Evolutionary conservation across 1,284 basidiomycete species (phyloP).

Genomic region (Marasmius fiardii): DNA sequence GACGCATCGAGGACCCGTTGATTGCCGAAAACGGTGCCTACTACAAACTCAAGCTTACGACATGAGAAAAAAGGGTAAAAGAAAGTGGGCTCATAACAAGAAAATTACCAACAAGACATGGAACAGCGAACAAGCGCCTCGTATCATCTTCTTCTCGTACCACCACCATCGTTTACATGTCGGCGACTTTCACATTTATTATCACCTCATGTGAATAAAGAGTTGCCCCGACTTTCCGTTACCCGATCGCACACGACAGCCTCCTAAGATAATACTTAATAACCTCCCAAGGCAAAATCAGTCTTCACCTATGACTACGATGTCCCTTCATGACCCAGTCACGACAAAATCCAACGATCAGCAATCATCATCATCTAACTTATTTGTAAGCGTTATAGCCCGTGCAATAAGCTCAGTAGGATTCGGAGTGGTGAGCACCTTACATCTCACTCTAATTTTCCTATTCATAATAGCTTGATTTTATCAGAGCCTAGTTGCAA

Average conservation of each 20-base stretch:
- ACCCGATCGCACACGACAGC: neutral
- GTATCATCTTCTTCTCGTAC: neutral
- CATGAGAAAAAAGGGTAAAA: neutral
- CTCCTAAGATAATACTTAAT: neutral
- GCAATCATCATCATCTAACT: constrained; percentile 4
- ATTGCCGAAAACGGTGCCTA: neutral
- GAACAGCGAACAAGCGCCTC: too few species aligned
- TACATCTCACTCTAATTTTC: neutral
- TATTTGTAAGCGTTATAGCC: constrained; percentile 9
- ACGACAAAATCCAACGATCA: constrained; percentile 7
- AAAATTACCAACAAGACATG: too few species aligned
- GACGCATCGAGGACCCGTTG: neutral
- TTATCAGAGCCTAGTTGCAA: constrained; percentile 13
- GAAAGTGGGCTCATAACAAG: constrained; percentile 1
- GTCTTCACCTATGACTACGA: neutral
- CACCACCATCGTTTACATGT: neutral
- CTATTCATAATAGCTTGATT: neutral
- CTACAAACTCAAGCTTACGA: neutral
- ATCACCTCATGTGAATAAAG: neutral
- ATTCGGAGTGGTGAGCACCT: constrained; percentile 10
- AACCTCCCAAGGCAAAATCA: neutral
- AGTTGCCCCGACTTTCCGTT: neutral
- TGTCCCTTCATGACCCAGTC: neutral
- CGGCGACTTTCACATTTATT: neutral
- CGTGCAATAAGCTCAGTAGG: constrained; percentile 13